Base-by-base conservation (phyloP, 257 asterid genomes). In the Gardenia jasminoides region DNA sequence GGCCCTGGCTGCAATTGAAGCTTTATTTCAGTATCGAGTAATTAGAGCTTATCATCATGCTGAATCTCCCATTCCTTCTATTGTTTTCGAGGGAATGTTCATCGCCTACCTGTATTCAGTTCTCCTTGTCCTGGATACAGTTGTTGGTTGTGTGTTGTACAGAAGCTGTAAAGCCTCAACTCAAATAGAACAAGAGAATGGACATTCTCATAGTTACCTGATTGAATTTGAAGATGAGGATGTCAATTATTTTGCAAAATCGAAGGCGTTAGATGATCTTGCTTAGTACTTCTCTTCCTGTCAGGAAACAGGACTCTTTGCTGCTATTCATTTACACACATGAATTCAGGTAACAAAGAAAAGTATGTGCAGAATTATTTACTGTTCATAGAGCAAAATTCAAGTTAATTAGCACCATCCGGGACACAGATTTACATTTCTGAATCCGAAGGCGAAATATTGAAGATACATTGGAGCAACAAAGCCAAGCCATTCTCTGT, bases 1-100 rank as follows among this genome's bases (percentile, higher is more conserved):
- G 78, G 89, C 83, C 7, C 28, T 92, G 48, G 95, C 90, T 44
- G 87, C 80, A 36, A 61, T 90, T 11, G 98, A 94, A 74, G 93
- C 91, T 19, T 80, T 93, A 78, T 94, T 93, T 43, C 94, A 90
- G 76, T 90, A 85, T 84, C 88, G 96, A 1, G 39, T 94, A 16
- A 79, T 83, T 11, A 82, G 83, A 59, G 79, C 85, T 44, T 84
- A 86, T 68, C 31, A 78, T 82, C 74, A 73, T 8, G 78, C 31
- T 4, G 64, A 7, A 66, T 31, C 79, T 61, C 43, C 72, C 28
- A 15, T 82, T 71, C 54, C 78, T 10, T n/a, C 87, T 16, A 56
- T 85, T 86, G 85, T 72, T 80, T 79, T 87, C 59, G 98, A 94
- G 84, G 97, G 90, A 2, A 28, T 86, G 77, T 56, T 91, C 54